These are phyloP conservation scores for Chaetomiaceae sp. DNA, from an alignment of 2,329 filamentous ascomycete genomes.

Conservation along the genomic window DNA sequence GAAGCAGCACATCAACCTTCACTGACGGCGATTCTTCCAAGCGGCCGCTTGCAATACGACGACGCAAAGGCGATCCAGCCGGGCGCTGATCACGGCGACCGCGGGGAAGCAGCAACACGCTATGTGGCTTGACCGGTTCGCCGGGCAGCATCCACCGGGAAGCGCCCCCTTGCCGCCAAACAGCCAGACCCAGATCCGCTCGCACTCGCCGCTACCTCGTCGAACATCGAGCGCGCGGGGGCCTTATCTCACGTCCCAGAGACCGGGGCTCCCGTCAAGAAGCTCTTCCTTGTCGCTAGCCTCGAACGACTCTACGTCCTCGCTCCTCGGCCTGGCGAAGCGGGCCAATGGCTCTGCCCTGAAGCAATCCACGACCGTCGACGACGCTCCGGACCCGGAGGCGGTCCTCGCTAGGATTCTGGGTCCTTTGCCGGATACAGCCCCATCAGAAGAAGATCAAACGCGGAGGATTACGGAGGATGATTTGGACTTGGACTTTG, in stretches of 20 bases:
- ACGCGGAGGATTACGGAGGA: constrained; percentile 37
- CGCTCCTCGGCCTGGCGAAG: constrained; percentile 62
- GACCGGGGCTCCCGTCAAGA: constrained; percentile 64
- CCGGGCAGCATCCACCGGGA: constrained; percentile 55
- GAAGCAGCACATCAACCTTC: neutral
- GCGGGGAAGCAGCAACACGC: constrained; percentile 23
- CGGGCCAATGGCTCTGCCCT: constrained; percentile 64
- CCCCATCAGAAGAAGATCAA: constrained; percentile 9
- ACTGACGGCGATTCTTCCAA: neutral
- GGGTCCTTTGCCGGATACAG: constrained; percentile 25
- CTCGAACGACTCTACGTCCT: constrained; percentile 71
- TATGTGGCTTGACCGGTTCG: constrained; percentile 92
- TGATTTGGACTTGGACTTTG: constrained; percentile 63
- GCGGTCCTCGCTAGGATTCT: constrained; percentile 58
- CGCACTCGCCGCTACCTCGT: constrained; percentile 66
- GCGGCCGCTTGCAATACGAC: neutral
- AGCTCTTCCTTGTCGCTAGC: constrained; percentile 75
- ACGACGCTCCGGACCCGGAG: constrained; percentile 63
- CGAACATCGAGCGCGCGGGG: constrained; percentile 65
- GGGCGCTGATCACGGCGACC: neutral
- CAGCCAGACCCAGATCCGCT: constrained; percentile 55
- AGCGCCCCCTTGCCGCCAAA: constrained; percentile 52
- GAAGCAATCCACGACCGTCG: constrained; percentile 51
- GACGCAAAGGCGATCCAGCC: neutral
- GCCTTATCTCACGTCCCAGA: constrained; percentile 63